These are phyloP conservation scores for Ziziphus jujuba DNA, from an alignment of 306 rosid species.

Conservation along the genomic window DNA sequence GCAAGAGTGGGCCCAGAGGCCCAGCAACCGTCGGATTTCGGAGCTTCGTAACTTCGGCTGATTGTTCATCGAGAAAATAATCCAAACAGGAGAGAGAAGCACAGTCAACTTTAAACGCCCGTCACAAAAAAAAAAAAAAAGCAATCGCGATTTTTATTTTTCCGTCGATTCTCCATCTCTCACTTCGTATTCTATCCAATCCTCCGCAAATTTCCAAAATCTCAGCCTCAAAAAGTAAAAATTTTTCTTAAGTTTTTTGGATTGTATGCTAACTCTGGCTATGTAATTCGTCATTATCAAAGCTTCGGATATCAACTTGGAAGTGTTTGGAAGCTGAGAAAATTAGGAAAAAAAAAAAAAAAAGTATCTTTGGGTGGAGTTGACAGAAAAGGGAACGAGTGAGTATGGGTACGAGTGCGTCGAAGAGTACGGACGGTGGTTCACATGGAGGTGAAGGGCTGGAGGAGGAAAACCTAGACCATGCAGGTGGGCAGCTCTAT, in stretches of 20 bases:
- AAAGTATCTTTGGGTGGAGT: not conserved
- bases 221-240: not conserved
- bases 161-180: slow-evolving; percentile 18
- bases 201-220: not conserved
- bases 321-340: not conserved
- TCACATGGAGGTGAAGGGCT: slow-evolving; percentile 46
- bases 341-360: too few species aligned
- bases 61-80: too few species aligned
- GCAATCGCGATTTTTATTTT: not conserved
- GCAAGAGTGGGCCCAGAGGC: too few species aligned
- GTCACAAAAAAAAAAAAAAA: not conserved
- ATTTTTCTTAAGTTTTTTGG: not conserved
- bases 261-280: not conserved
- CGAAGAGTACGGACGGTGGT: slow-evolving; percentile 53
- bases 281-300: not conserved
- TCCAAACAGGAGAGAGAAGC: too few species aligned
- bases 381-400: not conserved
- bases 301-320: not conserved
- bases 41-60: too few species aligned
- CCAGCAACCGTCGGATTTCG: too few species aligned
- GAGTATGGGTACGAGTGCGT: slow-evolving; percentile 72
- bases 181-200: slow-evolving; percentile 20
- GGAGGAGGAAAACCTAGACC: slow-evolving; percentile 54
- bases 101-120: too few species aligned
- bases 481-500: slow-evolving; percentile 80